Evolutionary conservation across 2,329 filamentous ascomycete species (phyloP).

Genomic region (Mycogone perniciosa): DNA sequence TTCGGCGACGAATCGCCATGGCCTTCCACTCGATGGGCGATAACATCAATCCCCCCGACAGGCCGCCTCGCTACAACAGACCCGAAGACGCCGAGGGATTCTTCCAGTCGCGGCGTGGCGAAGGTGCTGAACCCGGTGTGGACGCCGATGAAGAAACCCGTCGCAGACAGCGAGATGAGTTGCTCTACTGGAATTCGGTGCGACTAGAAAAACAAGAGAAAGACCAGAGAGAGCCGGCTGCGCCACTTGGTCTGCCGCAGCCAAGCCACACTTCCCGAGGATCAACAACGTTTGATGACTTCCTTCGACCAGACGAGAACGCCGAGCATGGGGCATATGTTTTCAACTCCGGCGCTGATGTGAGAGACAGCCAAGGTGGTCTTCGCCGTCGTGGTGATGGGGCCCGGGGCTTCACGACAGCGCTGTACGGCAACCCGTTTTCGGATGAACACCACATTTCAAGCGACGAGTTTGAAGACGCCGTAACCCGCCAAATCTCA

Average conservation of each 20-base stretch:
- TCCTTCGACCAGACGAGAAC: constrained; percentile 44
- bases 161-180: constrained; percentile 55
- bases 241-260: not conserved
- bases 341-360: constrained; percentile 50
- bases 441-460: constrained; percentile 51
- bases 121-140: constrained; percentile 40
- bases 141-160: constrained; percentile 58
- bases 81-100: constrained; percentile 62
- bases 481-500: constrained; percentile 37
- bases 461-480: constrained; percentile 35
- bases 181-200: constrained; percentile 59
- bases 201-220: constrained; percentile 42
- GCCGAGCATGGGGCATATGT: constrained; percentile 51
- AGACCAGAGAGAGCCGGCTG: constrained; percentile 14
- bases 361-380: constrained; percentile 34
- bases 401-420: constrained; percentile 37
- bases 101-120: constrained; percentile 42
- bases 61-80: constrained; percentile 55
- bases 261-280: constrained; percentile 21
- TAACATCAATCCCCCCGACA: constrained; percentile 42
- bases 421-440: constrained; percentile 53
- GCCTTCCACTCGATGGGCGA: constrained; percentile 55
- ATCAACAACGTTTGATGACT: constrained; percentile 52
- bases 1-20: constrained; percentile 55
- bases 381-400: constrained; percentile 44